Evolutionary conservation across 176 grass and related monocot species (phyloP).

Genomic region (Eleusine coracana): DNA sequence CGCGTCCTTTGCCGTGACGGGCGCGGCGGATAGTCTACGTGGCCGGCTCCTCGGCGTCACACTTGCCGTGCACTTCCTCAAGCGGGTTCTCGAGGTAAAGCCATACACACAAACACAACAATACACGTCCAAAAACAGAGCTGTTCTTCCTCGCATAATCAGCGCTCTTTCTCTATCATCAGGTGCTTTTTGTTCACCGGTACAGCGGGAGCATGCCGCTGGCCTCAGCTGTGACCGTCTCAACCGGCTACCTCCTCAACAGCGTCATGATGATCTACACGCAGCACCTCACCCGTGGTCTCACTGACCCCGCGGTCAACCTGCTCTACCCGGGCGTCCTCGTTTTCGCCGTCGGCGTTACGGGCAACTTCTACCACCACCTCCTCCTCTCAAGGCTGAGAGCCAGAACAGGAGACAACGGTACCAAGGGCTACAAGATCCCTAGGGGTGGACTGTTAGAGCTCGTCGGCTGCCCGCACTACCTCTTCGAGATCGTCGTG

Average conservation of each 20-base stretch:
- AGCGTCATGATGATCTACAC: slow-evolving; percentile 51
- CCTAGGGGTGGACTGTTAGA: slow-evolving; percentile 67
- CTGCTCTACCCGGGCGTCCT: slow-evolving; percentile 46
- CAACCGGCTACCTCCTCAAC: slow-evolving; percentile 55
- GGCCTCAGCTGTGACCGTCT: slow-evolving; percentile 34
- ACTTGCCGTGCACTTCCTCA: slow-evolving; percentile 68
- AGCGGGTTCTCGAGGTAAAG: slow-evolving; percentile 50
- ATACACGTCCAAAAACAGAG: too few relatives aligned
- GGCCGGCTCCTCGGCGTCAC: slow-evolving; percentile 42
- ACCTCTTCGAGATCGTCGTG: slow-evolving; percentile 77
- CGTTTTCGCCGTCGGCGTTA: slow-evolving; percentile 25
- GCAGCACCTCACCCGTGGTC: slow-evolving; percentile 49
- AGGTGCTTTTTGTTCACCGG: slow-evolving; percentile 72
- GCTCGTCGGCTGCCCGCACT: slow-evolving; percentile 68
- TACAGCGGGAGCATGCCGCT: slow-evolving; percentile 62
- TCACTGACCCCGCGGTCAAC: slow-evolving; percentile 48
- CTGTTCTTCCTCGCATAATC: too few relatives aligned
- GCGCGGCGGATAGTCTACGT: slow-evolving; percentile 37
- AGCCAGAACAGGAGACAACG: not conserved
- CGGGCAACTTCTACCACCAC: slow-evolving; percentile 59
- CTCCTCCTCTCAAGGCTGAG: slow-evolving; percentile 37
- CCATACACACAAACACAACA: too few relatives aligned
- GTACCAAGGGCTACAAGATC: slow-evolving; percentile 58
- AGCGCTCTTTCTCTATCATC: not conserved
- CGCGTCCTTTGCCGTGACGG: slow-evolving; percentile 51